These are phyloP conservation scores for Aspergillus heteromorphus DNA, from an alignment of 495 filamentous ascomycete genomes.

Conservation along the genomic window DNA sequence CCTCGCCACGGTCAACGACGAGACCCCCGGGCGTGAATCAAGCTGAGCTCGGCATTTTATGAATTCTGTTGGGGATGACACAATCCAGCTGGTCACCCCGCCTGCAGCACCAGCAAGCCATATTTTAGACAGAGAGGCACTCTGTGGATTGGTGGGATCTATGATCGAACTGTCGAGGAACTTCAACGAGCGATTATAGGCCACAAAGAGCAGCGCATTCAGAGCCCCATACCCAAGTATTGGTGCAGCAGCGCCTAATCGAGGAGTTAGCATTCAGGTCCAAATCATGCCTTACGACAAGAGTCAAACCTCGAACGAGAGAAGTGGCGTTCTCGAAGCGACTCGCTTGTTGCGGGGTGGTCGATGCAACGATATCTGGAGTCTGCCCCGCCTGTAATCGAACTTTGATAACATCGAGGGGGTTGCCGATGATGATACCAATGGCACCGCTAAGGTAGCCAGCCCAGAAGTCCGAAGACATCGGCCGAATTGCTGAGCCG, in stretches of 20 bases:
- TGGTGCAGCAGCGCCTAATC: conserved; percentile 66
- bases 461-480: conserved; percentile 83
- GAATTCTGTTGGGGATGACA: conserved; percentile 81
- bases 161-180: conserved; percentile 44
- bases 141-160: conserved; percentile 35
- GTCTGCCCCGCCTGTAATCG: conserved; percentile 60
- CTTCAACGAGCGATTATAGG: conserved; percentile 71
- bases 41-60: conserved; percentile 82
- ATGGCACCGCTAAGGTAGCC: conserved; percentile 79
- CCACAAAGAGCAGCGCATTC: conserved; percentile 80
- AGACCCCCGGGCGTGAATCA: conserved; percentile 30
- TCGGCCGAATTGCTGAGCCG: conserved; percentile 21
- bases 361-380: conserved; percentile 18
- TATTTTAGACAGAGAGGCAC: conserved; percentile 40
- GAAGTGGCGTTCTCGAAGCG: conserved; percentile 42
- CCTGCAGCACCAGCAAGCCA: conserved; percentile 73
- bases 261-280: conserved; percentile 3
- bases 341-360: conserved; percentile 19
- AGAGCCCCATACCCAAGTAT: conserved; percentile 83
- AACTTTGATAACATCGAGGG: conserved; percentile 81
- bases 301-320: conserved; percentile 46
- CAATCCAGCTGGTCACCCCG: conserved; percentile 72
- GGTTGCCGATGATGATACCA: conserved; percentile 83
- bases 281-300: too few species aligned
- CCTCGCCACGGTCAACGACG: conserved; percentile 57